Evolutionary conservation across 2,329 filamentous ascomycete genomes (phyloP), one percentile per base, ranked within the genome.

Genomic region (Byssochlamys sp.): DNA sequence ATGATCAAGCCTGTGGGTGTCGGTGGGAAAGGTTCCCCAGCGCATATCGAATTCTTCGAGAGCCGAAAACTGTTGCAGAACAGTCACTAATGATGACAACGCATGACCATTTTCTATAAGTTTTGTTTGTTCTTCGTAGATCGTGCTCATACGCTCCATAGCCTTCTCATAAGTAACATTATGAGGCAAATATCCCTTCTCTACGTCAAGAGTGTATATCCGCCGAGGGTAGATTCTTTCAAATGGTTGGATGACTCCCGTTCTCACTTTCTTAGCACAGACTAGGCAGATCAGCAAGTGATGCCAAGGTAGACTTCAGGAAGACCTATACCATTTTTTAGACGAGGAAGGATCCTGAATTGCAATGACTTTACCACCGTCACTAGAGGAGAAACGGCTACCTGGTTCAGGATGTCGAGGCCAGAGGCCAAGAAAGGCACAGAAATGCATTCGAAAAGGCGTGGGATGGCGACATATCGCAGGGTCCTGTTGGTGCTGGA

Each of bases 181-280:
- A 0, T 6, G 2, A 45, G 35, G 14, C 35, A 19, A 2, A 1
- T 1, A 19, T 5, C 14, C 2, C 1, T 6, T 5, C 2, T 19
- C 5, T 1, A 0, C 5, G 14, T 45, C 0, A 7, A 5, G 1
- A 45, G 1, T 6, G 35, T 45, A 4, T 45, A 0, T 2, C 14
- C 4, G 0, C 35, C 35, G n/a, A 45, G 14, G 2, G n/a, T 45
- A 39, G 2, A 14, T 14, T 4, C 12, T 39, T 14, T n/a, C 14
- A 1, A 39, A 4, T n/a, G 35, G 35, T 1, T 2, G 11, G 1
- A 39, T 11, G 14, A 39, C 9, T 3, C 33, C 12, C 33, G 2
- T 39, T 39, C 14, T 39, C 12, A n/a, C 10, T 14, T 39, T 3
- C 4, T 6, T 39, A 0, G 10, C 3, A n/a, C 10, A 19, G 35